These are phyloP conservation scores for Heliamphora ciliata DNA, from an alignment of 179 eudicot species.

Conservation along the genomic window DNA sequence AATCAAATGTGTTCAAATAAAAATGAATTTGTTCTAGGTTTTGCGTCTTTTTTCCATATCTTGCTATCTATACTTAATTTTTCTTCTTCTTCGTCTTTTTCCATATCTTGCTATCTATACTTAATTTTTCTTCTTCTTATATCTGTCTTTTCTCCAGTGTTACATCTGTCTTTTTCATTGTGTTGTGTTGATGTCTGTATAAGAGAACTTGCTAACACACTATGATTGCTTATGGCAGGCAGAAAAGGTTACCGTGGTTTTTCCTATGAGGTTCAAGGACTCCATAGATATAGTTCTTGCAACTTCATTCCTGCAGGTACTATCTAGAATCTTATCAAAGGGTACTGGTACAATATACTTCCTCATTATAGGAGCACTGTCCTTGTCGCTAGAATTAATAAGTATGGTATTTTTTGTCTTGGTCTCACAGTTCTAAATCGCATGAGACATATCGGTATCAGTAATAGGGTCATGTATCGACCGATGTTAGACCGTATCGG, in stretches of 20 bases:
- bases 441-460: too few relatives aligned
- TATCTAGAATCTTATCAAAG: background rate
- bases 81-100: background rate
- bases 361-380: background rate
- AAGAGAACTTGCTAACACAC: background rate
- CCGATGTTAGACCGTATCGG: too few relatives aligned
- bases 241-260: slow-evolving; percentile 81
- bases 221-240: slow-evolving; percentile 39
- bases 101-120: background rate
- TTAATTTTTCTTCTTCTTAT: background rate
- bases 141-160: too few relatives aligned
- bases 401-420: background rate
- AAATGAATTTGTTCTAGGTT: background rate
- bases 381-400: background rate
- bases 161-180: background rate
- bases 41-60: background rate
- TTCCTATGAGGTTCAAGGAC: slow-evolving; percentile 96
- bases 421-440: too few relatives aligned
- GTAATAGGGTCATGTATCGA: too few relatives aligned
- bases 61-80: background rate
- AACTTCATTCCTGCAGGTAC: slow-evolving; percentile 90
- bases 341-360: background rate
- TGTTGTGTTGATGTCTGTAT: background rate
- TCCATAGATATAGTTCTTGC: slow-evolving; percentile 76
- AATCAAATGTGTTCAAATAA: background rate